phyloP scores from a whole-genome alignment of 257 asterid species.

The Nicotiana paniculata region DNA sequence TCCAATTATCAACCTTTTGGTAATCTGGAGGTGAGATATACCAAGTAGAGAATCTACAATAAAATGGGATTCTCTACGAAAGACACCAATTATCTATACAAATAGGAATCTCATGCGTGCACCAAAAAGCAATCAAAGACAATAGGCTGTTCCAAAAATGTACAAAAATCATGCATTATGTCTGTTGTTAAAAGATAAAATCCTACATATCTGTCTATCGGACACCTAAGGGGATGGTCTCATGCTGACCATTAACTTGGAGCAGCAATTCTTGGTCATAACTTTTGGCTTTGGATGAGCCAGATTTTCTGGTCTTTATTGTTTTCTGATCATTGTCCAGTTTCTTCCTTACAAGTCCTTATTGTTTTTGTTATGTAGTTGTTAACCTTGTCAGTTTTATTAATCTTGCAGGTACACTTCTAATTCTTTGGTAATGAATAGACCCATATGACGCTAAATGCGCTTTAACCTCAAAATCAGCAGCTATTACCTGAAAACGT shows the following conservation, averaged over 20 bases:
- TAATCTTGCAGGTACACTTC: conserved; percentile 1
- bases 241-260: background rate
- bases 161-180: background rate
- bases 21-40: background rate
- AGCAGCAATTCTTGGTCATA: background rate
- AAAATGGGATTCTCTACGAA: no score
- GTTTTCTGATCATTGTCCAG: background rate
- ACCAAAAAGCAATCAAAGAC: no score
- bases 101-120: no score
- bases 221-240: background rate
- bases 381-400: background rate
- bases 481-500: background rate
- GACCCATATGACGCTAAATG: conserved; percentile 4
- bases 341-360: background rate
- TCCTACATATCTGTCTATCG: background rate
- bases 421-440: background rate
- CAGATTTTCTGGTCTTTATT: background rate
- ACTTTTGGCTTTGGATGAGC: background rate
- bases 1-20: background rate
- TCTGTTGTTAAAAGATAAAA: background rate
- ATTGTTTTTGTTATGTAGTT: background rate
- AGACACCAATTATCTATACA: no score
- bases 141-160: no score
- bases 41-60: no score
- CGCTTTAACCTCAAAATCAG: background rate